Evolutionary conservation across 2,329 filamentous ascomycete species (phyloP).

Genomic region (Massarina eburnea): DNA sequence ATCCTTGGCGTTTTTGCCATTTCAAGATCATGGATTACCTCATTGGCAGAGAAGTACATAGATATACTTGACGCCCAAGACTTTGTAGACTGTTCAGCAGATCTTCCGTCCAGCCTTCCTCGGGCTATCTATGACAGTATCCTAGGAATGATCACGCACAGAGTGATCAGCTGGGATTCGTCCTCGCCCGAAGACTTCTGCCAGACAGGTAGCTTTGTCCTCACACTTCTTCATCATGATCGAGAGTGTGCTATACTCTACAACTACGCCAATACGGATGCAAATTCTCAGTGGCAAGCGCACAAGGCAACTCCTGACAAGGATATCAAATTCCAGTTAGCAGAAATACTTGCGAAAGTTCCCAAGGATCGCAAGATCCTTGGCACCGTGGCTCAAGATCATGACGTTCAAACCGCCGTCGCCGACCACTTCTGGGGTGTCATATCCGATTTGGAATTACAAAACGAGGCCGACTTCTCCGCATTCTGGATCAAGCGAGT

Average conservation of each 20-base stretch:
- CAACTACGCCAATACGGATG: conserved; percentile 19
- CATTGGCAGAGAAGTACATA: conserved; percentile 15
- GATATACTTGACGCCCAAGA: conserved; percentile 17
- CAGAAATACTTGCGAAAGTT: conserved; percentile 16
- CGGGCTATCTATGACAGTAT: conserved; percentile 10
- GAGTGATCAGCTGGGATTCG: conserved; percentile 7
- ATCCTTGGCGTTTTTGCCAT: conserved; percentile 22
- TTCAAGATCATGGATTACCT: conserved; percentile 25
- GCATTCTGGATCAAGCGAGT: conserved; percentile 38
- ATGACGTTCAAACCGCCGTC: conserved; percentile 17
- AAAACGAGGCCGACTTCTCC: conserved; percentile 32
- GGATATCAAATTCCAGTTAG: conserved; percentile 27
- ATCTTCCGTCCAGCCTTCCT: conserved; percentile 8
- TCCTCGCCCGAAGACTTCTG: conserved; percentile 3
- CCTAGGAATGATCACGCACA: conserved; percentile 13
- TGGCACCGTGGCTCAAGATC: conserved; percentile 19
- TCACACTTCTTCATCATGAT: conserved; percentile 13
- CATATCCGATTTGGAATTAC: conserved; percentile 28
- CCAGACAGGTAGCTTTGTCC: conserved; percentile 18
- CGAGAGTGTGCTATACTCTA: conserved; percentile 16
- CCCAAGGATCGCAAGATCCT: conserved; percentile 11
- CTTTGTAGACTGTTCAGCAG: conserved; percentile 23
- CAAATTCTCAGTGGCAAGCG: conserved; percentile 25
- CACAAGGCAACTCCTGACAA: conserved; percentile 19
- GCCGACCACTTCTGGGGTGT: conserved; percentile 27